A percentile compares a stretch with the other conserved stretches of the same genome.
These are phyloP conservation scores for Didymella lethalis DNA, from an alignment of 2,329 filamentous ascomycete species.

Conservation along the genomic window DNA sequence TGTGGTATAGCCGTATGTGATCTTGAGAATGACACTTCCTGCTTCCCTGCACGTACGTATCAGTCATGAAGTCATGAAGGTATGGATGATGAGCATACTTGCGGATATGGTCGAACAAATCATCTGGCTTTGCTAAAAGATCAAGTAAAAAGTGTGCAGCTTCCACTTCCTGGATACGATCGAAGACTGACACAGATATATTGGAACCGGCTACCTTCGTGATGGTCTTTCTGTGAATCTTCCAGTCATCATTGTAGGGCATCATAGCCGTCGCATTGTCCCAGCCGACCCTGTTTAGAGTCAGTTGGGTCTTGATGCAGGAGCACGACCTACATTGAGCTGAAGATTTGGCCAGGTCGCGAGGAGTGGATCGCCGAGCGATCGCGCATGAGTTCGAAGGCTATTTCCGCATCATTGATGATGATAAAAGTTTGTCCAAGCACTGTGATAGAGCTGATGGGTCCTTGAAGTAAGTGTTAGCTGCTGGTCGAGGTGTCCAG, in stretches of 20 bases:
- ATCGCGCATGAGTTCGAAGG: background rate
- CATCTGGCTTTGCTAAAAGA: background rate
- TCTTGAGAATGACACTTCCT: background rate
- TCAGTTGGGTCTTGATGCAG: background rate
- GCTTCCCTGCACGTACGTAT: background rate
- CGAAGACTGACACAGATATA: background rate
- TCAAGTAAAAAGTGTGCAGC: background rate
- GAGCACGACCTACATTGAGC: background rate
- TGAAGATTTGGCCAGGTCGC: background rate
- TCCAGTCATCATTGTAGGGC: background rate
- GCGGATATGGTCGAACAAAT: background rate
- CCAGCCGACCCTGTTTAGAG: background rate
- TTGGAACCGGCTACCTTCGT: background rate
- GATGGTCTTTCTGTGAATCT: background rate
- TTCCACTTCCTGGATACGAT: background rate
- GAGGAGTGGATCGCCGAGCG: background rate
- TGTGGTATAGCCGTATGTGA: background rate
- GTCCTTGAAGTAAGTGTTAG: background rate
- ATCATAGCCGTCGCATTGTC: background rate
- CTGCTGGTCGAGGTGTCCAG: background rate
- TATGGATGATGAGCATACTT: background rate
- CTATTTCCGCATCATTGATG: background rate
- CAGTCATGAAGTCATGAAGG: background rate
- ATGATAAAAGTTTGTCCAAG: background rate
- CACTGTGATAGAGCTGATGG: background rate